These are phyloP conservation scores for Zymoseptoria crescenta DNA, from an alignment of 2,329 filamentous ascomycete species.

Conservation along the genomic window DNA sequence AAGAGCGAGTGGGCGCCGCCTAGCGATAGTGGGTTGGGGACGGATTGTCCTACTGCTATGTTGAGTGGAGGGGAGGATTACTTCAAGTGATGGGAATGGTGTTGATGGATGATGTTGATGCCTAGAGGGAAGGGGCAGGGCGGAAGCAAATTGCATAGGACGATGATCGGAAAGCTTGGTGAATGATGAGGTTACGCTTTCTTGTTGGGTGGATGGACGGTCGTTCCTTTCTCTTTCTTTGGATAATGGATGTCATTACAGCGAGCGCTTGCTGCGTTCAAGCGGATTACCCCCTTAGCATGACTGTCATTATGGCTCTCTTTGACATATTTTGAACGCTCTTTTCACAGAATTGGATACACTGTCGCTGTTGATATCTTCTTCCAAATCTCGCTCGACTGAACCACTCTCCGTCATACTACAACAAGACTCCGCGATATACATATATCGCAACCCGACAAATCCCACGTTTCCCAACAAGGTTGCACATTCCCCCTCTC, in stretches of 20 bases:
- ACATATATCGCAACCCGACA: too few relatives aligned
- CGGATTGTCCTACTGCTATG: slow-evolving; percentile 30
- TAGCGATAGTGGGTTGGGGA: slow-evolving; percentile 34
- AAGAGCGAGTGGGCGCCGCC: slow-evolving; percentile 26
- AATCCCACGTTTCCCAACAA: too few relatives aligned
- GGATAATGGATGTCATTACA: background rate
- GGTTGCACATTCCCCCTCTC: too few relatives aligned
- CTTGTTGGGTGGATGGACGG: slow-evolving; percentile 2
- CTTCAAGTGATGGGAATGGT: slow-evolving; percentile 9
- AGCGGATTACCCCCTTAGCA: background rate
- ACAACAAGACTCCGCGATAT: background rate
- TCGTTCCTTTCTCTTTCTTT: background rate
- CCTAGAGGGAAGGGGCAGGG: too few relatives aligned
- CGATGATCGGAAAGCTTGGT: background rate
- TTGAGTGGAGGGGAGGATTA: slow-evolving; percentile 15
- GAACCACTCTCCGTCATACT: background rate
- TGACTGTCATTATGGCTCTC: background rate
- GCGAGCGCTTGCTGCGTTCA: background rate
- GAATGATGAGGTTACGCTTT: slow-evolving; percentile 2
- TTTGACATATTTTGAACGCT: background rate
- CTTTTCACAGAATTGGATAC: background rate
- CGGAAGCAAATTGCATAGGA: too few relatives aligned
- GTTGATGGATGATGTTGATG: background rate
- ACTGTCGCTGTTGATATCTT: background rate
- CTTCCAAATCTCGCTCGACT: background rate